Base-by-base conservation (phyloP, 345 rosid genomes). In the Psidium guajava region DNA sequence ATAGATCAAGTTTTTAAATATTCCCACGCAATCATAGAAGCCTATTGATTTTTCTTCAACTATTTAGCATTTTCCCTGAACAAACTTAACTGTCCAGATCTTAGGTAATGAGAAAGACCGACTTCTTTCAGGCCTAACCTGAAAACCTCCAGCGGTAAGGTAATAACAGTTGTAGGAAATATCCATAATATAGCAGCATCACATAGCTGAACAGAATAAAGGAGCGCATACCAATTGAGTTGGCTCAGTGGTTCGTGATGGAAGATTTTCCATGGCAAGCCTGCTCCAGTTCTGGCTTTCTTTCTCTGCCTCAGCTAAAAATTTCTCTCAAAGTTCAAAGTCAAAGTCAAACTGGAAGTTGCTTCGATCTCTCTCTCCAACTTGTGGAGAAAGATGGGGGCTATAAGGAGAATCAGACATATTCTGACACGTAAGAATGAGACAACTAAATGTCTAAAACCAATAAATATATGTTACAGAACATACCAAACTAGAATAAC, bases 321-420 rank as follows among this genome's bases (percentile, higher is more conserved):
- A 87, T 88, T 95, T 87, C 90, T 89, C 88, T 95, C 98, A 74
- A 97, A 87, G 6, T n/a, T 92, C 92, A 82, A 95, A 95, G 91
- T 92, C 92, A 82, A 95, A 95, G 91, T 95, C 94, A 84, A 94
- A 95, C 88, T 95, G 93, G 86, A 95, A 95, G 83, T 89, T 93
- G 87, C 98, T 93, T 84, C 93, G 89, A 11, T 92, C 96, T 88
- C 94, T 89, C 61, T 95, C 97, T 80, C 92, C 93, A 10, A 87
- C 85, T 83, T 87, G 93, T 3, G 94, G 93, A 49, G 90, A 84
- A 93, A 95, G 54, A 83, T 89, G n/a, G 94, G 86, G 98, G 98
- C 98, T 96, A 49, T 49, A 49, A 10, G 51, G 51, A 49, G 51
- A 49, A 49, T 49, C 51, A 85, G n/a, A 55, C 10, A 55, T 11